Percentiles rank a stretch among this genome's conserved stretches.
These are phyloP conservation scores for Trametes maxima DNA, from an alignment of 768 basidiomycete genomes.

Conservation along the genomic window DNA sequence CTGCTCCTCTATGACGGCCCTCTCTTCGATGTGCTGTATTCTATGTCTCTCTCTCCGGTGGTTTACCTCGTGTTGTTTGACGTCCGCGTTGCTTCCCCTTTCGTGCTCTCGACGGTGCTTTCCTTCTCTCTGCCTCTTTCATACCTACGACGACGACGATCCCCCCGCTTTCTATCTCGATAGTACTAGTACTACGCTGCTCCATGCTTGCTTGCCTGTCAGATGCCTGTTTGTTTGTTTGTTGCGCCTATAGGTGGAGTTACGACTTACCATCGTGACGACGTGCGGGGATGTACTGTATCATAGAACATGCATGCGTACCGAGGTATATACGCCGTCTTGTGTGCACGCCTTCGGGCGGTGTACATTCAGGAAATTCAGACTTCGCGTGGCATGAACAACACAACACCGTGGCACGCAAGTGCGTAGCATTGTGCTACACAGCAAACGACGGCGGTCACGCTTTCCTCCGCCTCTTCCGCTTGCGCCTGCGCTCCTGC, in stretches of 20 bases:
- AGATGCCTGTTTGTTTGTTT: too few relatives aligned
- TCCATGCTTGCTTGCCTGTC: neutral
- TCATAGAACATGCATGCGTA: neutral
- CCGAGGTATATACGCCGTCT: neutral
- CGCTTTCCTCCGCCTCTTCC: slow-evolving; percentile 9
- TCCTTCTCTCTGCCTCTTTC: neutral
- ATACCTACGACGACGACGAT: neutral
- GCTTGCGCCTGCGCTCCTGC: slow-evolving; percentile 1
- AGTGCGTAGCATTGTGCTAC: too few relatives aligned
- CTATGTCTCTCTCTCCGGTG: neutral
- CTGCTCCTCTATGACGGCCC: too few relatives aligned
- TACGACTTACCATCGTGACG: neutral
- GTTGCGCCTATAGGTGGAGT: neutral
- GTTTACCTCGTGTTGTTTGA: neutral
- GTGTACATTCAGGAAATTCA: neutral
- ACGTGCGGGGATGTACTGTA: slow-evolving; percentile 11
- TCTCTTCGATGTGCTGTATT: too few relatives aligned
- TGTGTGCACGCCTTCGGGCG: neutral
- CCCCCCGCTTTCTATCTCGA: slow-evolving; percentile 6
- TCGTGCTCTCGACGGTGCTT: neutral
- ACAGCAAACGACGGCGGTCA: neutral
- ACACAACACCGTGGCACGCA: too few relatives aligned
- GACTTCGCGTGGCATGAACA: too few relatives aligned
- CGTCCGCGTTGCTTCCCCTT: neutral
- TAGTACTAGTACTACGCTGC: neutral